Evolutionary conservation across 2,329 filamentous ascomycete genomes (phyloP).

Genomic region (Trichoderma sp.): DNA sequence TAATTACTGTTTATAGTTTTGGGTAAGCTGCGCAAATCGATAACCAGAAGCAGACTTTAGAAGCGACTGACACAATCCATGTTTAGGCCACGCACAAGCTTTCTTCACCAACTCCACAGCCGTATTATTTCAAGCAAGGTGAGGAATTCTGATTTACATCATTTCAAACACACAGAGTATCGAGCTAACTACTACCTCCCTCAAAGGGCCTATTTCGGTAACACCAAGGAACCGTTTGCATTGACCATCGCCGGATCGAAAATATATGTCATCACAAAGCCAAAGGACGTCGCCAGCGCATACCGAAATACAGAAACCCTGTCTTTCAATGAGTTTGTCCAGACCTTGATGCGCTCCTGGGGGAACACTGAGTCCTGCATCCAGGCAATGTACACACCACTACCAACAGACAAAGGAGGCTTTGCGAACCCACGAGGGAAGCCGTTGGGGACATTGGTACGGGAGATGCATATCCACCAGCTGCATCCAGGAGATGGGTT

Average conservation of each 20-base stretch:
- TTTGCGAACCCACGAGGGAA: constrained; percentile 27
- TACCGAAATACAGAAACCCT: constrained; percentile 27
- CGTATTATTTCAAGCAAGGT: constrained; percentile 24
- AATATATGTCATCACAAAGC: constrained; percentile 27
- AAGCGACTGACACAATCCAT: not conserved
- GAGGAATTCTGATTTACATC: not conserved
- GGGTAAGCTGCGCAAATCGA: not conserved
- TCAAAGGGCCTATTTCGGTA: constrained; percentile 15
- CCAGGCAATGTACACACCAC: constrained; percentile 21
- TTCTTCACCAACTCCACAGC: constrained; percentile 27
- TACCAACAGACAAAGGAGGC: constrained; percentile 24
- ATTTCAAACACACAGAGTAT: not conserved
- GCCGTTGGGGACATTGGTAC: constrained; percentile 21
- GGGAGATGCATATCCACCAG: constrained; percentile 26
- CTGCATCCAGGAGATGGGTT: constrained; percentile 26
- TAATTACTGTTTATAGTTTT: not conserved
- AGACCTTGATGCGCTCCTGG: constrained; percentile 23
- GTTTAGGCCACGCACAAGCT: constrained; percentile 23
- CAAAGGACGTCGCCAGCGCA: constrained; percentile 24
- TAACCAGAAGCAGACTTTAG: not conserved
- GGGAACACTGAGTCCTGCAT: constrained; percentile 23
- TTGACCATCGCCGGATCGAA: constrained; percentile 24
- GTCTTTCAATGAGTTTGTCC: constrained; percentile 26
- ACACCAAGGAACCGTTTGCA: constrained; percentile 25
- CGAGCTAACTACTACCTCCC: not conserved